Base-by-base conservation (phyloP, 225 moss, liverwort and hornwort genomes). In the Marchantia paleacea region DNA sequence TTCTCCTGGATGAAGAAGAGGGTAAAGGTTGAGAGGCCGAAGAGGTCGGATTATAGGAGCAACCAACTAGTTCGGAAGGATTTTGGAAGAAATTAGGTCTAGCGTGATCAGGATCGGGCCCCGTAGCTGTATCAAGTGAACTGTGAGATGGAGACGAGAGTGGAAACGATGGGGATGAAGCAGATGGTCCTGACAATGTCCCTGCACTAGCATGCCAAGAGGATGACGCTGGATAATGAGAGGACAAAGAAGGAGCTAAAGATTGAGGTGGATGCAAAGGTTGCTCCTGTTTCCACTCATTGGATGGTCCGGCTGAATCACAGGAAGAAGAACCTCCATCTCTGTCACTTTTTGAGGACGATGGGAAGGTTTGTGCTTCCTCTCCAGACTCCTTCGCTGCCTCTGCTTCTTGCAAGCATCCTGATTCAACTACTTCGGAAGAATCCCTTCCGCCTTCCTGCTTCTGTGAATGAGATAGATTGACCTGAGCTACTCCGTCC, bases 1-100 rank as follows among this genome's bases (percentile, higher is more conserved):
- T 80, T 83, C 88, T 79, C 78, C 88, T 79, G 48, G 88, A 83
- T 7, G 85, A 76, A 80, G 73, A 52, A 6, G 79, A 82, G 8
- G 84, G 65, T 61, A 75, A 54, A 18, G 88, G 83, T 65, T 82
- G 71, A 70, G 82, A 49, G 20, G 82, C 61, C 7, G 78, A 54
- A 4, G 80, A n/a, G 8, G 60, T 57, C 16, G 65, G 18, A 57
- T 82, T 54, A 80, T 82, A 89, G 18, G 86, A 86, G 74, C 86
- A 89, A 2, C 88, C 88, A 39, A 86, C 86, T 22, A 79, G 52
- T 39, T 87, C 87, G 10, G 81, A 52, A 60, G 71, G 13, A 73
- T 58, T 77, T 58, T 78, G 79, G 63, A 73, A 81, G 24, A 62
- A 83, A 72, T 77, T 87, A 75, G 85, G 83, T 79, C 88, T 78